Conservation (phyloP, 2,329 filamentous ascomycete species). For the Trichoderma arundinaceum region DNA sequence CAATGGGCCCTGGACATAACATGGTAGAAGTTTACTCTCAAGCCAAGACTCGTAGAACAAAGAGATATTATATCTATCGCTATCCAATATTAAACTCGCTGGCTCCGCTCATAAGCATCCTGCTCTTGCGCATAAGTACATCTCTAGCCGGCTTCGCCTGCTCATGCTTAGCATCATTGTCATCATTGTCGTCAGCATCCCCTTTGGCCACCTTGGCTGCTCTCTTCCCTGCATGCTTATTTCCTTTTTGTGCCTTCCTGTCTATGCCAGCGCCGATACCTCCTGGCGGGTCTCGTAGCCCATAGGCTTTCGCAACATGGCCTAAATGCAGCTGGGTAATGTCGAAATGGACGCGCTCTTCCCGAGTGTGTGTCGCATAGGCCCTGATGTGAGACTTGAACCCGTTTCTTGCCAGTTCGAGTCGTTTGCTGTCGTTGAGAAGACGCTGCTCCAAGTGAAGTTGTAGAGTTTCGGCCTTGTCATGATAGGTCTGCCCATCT, state of each 20-base stretch:
- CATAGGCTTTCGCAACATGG: slow-evolving; percentile 93
- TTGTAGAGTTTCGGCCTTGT: slow-evolving; percentile 62
- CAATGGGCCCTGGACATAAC: not conserved
- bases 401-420: slow-evolving; percentile 81
- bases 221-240: slow-evolving; percentile 37
- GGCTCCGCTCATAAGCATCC: slow-evolving; percentile 67
- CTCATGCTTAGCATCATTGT: slow-evolving; percentile 41
- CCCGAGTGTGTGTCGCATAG: slow-evolving; percentile 90
- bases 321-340: slow-evolving; percentile 90
- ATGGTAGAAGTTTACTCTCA: not conserved
- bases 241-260: slow-evolving; percentile 50
- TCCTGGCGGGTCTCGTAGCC: slow-evolving; percentile 83
- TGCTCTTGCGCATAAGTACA: slow-evolving; percentile 64
- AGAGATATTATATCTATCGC: slow-evolving; percentile 9
- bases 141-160: slow-evolving; percentile 45
- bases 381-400: slow-evolving; percentile 93
- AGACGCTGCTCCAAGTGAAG: slow-evolving; percentile 66
- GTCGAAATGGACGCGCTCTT: slow-evolving; percentile 86
- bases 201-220: not conserved
- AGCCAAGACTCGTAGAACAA: not conserved
- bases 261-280: slow-evolving; percentile 71
- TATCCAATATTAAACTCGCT: slow-evolving; percentile 73
- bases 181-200: slow-evolving; percentile 47
- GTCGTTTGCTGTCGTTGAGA: slow-evolving; percentile 66
- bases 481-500: slow-evolving; percentile 53